These are phyloP conservation scores for Globisporangium lucens DNA, from an alignment of 352 stramenopile genomes.

Conservation along the genomic window DNA sequence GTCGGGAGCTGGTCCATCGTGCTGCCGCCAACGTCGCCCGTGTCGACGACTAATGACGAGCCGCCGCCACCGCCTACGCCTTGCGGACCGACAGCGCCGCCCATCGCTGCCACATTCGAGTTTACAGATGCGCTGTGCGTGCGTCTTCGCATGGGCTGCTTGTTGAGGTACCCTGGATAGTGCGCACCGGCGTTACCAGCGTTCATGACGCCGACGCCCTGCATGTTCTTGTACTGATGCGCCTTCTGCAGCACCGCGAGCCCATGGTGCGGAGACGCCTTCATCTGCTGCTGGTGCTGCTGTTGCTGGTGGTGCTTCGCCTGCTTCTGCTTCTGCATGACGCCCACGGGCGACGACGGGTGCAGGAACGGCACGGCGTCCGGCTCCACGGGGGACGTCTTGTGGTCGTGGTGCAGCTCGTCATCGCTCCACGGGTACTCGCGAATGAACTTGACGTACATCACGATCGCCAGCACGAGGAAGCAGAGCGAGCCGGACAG, in stretches of 20 bases:
- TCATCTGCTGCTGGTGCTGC: conserved; percentile 20
- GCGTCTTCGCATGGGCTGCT: conserved; percentile 75
- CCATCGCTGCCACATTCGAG: conserved; percentile 16
- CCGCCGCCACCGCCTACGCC: conserved; percentile 5
- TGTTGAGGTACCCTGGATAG: conserved; percentile 44
- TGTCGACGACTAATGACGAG: conserved; percentile 10
- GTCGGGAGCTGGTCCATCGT: conserved; percentile 41
- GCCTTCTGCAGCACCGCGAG: conserved; percentile 37
- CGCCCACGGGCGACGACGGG: conserved; percentile 42
- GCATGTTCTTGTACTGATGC: conserved; percentile 49
- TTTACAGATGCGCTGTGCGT: conserved; percentile 62
- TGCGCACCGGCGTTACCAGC: conserved; percentile 14
- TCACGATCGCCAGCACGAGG: conserved; percentile 79
- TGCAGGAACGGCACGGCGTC: conserved; percentile 73
- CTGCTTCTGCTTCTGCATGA: conserved; percentile 48
- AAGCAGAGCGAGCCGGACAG: conserved; percentile 87
- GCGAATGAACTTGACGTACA: conserved; percentile 89
- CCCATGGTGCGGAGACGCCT: conserved; percentile 21
- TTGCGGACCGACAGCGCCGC: conserved; percentile 18
- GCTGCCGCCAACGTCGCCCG: neutral
- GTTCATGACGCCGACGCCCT: conserved; percentile 19
- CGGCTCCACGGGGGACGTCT: conserved; percentile 61
- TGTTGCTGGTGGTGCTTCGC: conserved; percentile 30
- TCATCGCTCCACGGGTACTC: conserved; percentile 66
- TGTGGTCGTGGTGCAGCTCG: conserved; percentile 43